Percentiles rank a stretch among this genome's conserved stretches.
phyloP scores from a whole-genome alignment of 257 asterid species.

The Nemophila menziesii region DNA sequence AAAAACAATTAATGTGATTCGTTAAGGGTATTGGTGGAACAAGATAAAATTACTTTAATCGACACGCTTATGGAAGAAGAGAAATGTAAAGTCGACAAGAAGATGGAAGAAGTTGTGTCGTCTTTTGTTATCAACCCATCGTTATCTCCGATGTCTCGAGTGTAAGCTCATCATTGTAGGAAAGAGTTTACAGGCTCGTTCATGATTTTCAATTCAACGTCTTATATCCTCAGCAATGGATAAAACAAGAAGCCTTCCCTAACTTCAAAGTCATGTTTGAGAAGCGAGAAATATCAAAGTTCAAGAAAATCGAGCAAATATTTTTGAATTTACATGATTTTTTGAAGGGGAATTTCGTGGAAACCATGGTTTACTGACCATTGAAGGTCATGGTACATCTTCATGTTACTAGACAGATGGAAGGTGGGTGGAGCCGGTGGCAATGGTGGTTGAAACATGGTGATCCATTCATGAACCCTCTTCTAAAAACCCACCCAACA shows the following conservation, averaged over 20 bases:
- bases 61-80: conserved; percentile 34
- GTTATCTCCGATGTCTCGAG: conserved; percentile 81
- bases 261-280: conserved; percentile 52
- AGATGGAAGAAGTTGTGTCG: conserved; percentile 40
- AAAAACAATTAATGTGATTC: background rate
- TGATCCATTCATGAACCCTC: no score
- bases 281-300: conserved; percentile 59
- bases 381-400: no score
- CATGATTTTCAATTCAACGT: background rate
- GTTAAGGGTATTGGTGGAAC: conserved; percentile 40
- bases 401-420: no score
- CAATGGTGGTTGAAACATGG: conserved; percentile 99
- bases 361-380: no score
- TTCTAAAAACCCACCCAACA: no score
- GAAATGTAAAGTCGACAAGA: conserved; percentile 27
- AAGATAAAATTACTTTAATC: conserved; percentile 28
- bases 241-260: no score
- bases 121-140: conserved; percentile 71
- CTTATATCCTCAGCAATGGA: no score
- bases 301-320: conserved; percentile 24
- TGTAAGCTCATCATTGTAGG: conserved; percentile 15
- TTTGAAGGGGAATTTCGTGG: no score
- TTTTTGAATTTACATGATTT: conserved; percentile 29
- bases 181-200: conserved; percentile 1
- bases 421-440: conserved; percentile 86